Evolutionary conservation across 371 early-diverging fungal genomes (phyloP).

Genomic region (Mortierella sp.): DNA sequence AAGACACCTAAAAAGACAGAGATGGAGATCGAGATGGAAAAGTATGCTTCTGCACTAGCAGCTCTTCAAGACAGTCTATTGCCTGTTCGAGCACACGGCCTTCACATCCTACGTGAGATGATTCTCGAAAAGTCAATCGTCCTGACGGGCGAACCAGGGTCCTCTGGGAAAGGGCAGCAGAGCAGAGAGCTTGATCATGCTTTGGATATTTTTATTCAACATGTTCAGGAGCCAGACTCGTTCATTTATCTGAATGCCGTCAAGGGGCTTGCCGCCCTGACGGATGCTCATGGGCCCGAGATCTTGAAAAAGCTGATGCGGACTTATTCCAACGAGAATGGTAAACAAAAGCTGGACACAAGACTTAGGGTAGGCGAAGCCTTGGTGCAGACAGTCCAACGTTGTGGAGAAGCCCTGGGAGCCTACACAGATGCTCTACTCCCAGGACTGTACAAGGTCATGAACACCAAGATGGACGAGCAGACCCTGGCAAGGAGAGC

Average conservation of each 20-base stretch:
- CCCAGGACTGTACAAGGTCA: conserved; percentile 70
- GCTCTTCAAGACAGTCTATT: conserved; percentile 82
- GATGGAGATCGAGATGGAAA: conserved; percentile 59
- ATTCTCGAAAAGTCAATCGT: conserved; percentile 63
- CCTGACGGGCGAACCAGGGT: conserved; percentile 26
- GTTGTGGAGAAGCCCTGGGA: conserved; percentile 81
- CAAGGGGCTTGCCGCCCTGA: conserved; percentile 82
- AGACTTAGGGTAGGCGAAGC: conserved; percentile 90
- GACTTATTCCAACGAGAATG: conserved; percentile 68
- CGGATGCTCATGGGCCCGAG: conserved; percentile 79
- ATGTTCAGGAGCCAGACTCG: conserved; percentile 78
- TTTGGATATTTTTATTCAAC: conserved; percentile 78
- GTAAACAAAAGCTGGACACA: conserved; percentile 69
- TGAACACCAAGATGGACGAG: conserved; percentile 56
- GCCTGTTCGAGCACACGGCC: conserved; percentile 91
- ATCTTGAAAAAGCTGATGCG: conserved; percentile 72
- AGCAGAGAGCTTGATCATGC: conserved; percentile 67
- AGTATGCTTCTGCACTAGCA: conserved; percentile 79
- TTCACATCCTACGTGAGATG: conserved; percentile 81
- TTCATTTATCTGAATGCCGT: conserved; percentile 92
- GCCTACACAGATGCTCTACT: conserved; percentile 76
- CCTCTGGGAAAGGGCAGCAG: conserved; percentile 3
- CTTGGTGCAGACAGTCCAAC: conserved; percentile 83
- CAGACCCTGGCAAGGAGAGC: conserved; percentile 25
- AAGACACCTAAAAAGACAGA: conserved; percentile 29